Evolutionary conservation across 345 rosid genomes (phyloP).

Genomic region (Pugionium dolabratum): DNA sequence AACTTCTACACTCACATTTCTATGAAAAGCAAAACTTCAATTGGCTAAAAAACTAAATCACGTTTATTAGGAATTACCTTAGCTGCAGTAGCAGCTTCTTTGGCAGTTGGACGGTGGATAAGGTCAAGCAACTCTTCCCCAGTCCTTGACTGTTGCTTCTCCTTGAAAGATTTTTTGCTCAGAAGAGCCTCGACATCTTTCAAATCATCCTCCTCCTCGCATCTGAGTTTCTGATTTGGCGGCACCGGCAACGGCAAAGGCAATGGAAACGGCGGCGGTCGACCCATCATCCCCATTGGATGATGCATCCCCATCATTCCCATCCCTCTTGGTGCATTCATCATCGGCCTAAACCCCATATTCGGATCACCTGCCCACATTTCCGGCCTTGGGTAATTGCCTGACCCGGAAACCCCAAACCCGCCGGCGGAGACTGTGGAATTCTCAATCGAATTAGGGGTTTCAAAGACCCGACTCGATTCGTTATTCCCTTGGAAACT

Average conservation of each 20-base stretch:
- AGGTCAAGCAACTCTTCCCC: conserved; percentile 93
- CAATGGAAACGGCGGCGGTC: conserved; percentile 41
- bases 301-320: conserved; percentile 56
- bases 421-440: conserved; percentile 13
- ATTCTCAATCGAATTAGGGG: conserved; percentile 18
- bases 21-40: conserved; percentile 9
- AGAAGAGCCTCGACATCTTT: conserved; percentile 87
- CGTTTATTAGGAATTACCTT: conserved; percentile 48
- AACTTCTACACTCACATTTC: not conserved
- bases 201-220: conserved; percentile 87
- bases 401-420: conserved; percentile 46
- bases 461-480: conserved; percentile 32
- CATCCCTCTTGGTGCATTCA: conserved; percentile 48
- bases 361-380: conserved; percentile 60
- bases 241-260: conserved; percentile 49
- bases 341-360: conserved; percentile 52
- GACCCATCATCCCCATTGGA: conserved; percentile 45
- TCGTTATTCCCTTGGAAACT: conserved; percentile 45
- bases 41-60: not conserved
- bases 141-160: conserved; percentile 81
- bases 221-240: conserved; percentile 60
- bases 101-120: conserved; percentile 91
- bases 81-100: conserved; percentile 91
- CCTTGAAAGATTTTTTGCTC: conserved; percentile 83
- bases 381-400: conserved; percentile 52